These are phyloP conservation scores for Herpetomonas tarakana DNA, from an alignment of 208 protist species.

Conservation along the genomic window DNA sequence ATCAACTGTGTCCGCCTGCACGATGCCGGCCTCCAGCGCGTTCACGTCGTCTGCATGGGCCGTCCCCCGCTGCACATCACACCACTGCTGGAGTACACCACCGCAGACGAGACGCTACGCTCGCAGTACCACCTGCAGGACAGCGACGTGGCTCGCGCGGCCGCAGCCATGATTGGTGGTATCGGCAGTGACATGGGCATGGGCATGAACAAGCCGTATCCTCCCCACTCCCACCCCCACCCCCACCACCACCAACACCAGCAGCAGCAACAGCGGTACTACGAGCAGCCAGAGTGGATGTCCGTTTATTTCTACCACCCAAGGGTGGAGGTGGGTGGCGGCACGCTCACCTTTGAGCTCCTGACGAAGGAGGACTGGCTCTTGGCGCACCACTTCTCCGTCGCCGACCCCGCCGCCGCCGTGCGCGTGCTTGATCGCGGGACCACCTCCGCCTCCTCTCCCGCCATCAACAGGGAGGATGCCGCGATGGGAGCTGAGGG, in stretches of 20 bases:
- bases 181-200: not conserved
- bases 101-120: slow-evolving; percentile 54
- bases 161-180: not conserved
- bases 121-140: slow-evolving; percentile 67
- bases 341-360: slow-evolving; percentile 53
- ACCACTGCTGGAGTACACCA: slow-evolving; percentile 73
- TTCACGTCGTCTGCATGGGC: slow-evolving; percentile 80
- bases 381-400: slow-evolving; percentile 12
- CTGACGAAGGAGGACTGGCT: slow-evolving; percentile 72
- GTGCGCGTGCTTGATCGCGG: not conserved
- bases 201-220: too few relatives aligned
- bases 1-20: slow-evolving; percentile 61
- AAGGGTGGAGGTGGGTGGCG: slow-evolving; percentile 21
- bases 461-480: not conserved
- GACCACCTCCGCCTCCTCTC: not conserved
- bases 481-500: not conserved
- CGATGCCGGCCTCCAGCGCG: slow-evolving; percentile 62
- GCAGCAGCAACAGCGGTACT: slow-evolving; percentile 29
- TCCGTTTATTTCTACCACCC: slow-evolving; percentile 70
- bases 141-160: not conserved
- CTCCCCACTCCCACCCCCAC: too few relatives aligned
- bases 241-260: slow-evolving; percentile 1
- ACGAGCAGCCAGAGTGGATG: slow-evolving; percentile 73
- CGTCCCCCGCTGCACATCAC: slow-evolving; percentile 76
- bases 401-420: not conserved